Percentiles rank a stretch among this genome's conserved stretches.
Evolutionary conservation across 805 yeast genomes (phyloP).

Genomic region (Cyberlindnera xishuangbannaensis): DNA sequence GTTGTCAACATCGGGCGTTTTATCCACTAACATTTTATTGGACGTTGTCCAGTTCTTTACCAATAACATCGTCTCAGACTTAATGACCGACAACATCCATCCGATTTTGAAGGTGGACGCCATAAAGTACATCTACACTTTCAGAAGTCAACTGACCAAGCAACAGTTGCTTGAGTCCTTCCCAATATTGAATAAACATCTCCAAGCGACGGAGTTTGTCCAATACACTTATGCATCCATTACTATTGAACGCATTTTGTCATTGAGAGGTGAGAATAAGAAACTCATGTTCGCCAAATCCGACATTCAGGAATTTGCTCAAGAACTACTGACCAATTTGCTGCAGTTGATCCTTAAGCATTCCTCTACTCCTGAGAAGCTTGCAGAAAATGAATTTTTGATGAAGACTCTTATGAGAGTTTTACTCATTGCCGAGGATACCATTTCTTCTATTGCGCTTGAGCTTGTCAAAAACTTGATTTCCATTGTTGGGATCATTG

Average conservation of each 20-base stretch:
- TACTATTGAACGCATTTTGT: slow-evolving; percentile 81
- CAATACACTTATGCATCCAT: slow-evolving; percentile 92
- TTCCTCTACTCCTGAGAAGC: slow-evolving; percentile 71
- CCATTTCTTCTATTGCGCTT: slow-evolving; percentile 40
- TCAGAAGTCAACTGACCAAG: slow-evolving; percentile 89
- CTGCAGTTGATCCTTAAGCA: slow-evolving; percentile 60
- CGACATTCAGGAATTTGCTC: slow-evolving; percentile 63
- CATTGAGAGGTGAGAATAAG: slow-evolving; percentile 58
- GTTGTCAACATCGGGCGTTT: slow-evolving; percentile 79
- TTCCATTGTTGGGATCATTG: slow-evolving; percentile 60
- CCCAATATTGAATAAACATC: slow-evolving; percentile 69
- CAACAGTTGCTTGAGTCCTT: slow-evolving; percentile 73
- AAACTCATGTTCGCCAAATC: slow-evolving; percentile 59
- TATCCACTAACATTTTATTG: slow-evolving; percentile 75
- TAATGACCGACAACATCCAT: slow-evolving; percentile 50
- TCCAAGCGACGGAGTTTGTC: slow-evolving; percentile 62
- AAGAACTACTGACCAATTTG: slow-evolving; percentile 57
- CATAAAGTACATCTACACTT: slow-evolving; percentile 80
- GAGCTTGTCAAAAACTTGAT: slow-evolving; percentile 59
- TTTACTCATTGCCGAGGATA: slow-evolving; percentile 63
- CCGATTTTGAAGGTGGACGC: slow-evolving; percentile 90
- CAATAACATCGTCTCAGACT: slow-evolving; percentile 75
- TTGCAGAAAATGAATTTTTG: slow-evolving; percentile 92
- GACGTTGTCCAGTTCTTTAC: slow-evolving; percentile 86
- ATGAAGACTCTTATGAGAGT: slow-evolving; percentile 87